Percentiles rank a stretch among this genome's conserved stretches.
Evolutionary conservation across 352 stramenopile species (phyloP).

Genomic region (Phytophthora aleatoria): DNA sequence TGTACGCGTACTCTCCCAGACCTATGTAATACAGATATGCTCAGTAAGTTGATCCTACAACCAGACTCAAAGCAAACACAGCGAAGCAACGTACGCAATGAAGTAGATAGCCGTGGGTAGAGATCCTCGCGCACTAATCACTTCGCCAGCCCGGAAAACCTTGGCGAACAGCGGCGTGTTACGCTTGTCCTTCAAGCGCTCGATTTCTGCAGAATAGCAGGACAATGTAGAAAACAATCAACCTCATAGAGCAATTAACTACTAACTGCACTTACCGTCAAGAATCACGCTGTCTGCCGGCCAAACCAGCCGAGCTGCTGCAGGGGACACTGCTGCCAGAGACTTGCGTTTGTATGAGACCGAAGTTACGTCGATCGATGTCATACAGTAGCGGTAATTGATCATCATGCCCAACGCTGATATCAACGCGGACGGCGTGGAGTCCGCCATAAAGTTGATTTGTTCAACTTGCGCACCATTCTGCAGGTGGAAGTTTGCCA

Average conservation of each 20-base stretch:
- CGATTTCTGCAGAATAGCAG: conserved; percentile 26
- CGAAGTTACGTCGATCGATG: conserved; percentile 72
- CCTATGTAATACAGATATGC: conserved; percentile 28
- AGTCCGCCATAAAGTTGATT: conserved; percentile 83
- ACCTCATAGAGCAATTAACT: not conserved
- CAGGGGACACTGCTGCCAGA: conserved; percentile 63
- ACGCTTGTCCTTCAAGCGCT: conserved; percentile 50
- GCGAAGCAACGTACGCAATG: conserved; percentile 55
- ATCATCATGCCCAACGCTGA: conserved; percentile 81
- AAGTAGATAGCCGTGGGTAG: conserved; percentile 81
- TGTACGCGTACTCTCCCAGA: conserved; percentile 66
- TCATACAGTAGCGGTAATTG: conserved; percentile 91
- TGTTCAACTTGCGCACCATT: conserved; percentile 88
- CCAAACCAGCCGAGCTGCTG: conserved; percentile 64
- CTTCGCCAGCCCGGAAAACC: conserved; percentile 62
- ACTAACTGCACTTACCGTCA: conserved; percentile 46
- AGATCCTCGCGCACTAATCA: conserved; percentile 69
- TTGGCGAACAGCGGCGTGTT: conserved; percentile 81
- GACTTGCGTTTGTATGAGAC: conserved; percentile 83
- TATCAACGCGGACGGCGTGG: conserved; percentile 47
- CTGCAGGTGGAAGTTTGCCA: conserved; percentile 87
- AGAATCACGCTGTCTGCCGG: conserved; percentile 55
- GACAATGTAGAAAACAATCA: not conserved
- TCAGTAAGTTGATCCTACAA: conserved; percentile 10
- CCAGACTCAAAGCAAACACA: not conserved